Base-by-base conservation (phyloP, 2,329 filamentous ascomycete genomes). In the Harringtonia lauricola region DNA sequence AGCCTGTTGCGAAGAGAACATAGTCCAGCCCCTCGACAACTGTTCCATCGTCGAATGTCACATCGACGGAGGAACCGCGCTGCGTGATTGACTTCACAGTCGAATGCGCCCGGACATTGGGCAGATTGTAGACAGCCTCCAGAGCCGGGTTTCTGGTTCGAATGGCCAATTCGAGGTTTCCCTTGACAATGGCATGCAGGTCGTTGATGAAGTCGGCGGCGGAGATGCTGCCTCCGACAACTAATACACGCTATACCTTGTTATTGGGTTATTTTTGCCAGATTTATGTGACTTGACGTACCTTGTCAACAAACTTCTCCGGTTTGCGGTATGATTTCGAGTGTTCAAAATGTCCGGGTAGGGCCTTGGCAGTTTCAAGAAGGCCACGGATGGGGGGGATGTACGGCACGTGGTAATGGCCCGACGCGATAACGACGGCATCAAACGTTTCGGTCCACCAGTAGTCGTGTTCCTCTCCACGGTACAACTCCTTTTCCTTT, bases 1-100 rank as follows among this genome's bases (percentile, higher is more conserved):
- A 79, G 0, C 76, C 76, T 0, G 76, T 80, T 4, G 71, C 75
- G 44, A 79, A 76, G 34, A 80, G 68, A 24, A 80, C 64, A 41
- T 72, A 57, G 49, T 81, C 74, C 9, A 79, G 67, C 6, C 68
- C 61, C 1, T 65, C 54, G 0, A 74, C 56, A 0, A 52, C 59
- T 0, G 65, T 66, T 6, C 24, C 24, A 10, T 26, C 24, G 24
- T 26, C 24, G 10, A 26, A 26, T 28, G 66, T 58, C 0, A 77
- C 63, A 0, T 36, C 58, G 62, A 18, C 67, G 57, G 0, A 52
- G 51, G 35, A 48, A 43, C 0, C 61, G 54, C 12, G 57, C 54
- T 4, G 59, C 58, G n/a, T 30, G n/a, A 47, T 39, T 1, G 38
- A 22, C 24, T 26, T 21, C 17, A 74, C 68, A 3, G 67, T 64